Evolutionary conservation across 2,329 filamentous ascomycete genomes (phyloP).

Genomic region (Pseudogymnoascus sp.): DNA sequence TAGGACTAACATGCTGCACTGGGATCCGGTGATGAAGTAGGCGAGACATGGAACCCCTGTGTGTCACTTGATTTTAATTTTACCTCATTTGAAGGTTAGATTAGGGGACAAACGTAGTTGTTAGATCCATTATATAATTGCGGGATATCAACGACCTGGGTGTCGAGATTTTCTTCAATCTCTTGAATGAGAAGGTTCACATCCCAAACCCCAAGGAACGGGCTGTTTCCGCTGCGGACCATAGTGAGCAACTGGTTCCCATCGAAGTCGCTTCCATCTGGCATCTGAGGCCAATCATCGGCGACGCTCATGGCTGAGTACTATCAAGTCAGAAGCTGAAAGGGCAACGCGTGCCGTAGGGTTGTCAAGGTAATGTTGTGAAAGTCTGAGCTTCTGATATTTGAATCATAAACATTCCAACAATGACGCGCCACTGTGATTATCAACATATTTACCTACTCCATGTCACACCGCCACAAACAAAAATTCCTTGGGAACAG

Average conservation of each 20-base stretch:
- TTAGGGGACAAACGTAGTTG: slow-evolving; percentile 21
- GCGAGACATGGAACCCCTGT: slow-evolving; percentile 16
- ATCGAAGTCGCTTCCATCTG: slow-evolving; percentile 7
- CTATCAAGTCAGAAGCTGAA: neutral
- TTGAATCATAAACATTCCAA: neutral
- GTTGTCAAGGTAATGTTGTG: neutral
- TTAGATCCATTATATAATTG: slow-evolving; percentile 20
- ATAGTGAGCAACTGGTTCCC: slow-evolving; percentile 13
- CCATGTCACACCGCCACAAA: neutral
- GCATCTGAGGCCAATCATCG: neutral
- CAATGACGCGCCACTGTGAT: neutral
- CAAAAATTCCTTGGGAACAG: neutral
- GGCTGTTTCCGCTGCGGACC: slow-evolving; percentile 19
- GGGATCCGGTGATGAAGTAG: slow-evolving; percentile 19
- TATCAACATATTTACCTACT: neutral
- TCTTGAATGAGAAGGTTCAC: slow-evolving; percentile 24
- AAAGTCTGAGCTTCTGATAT: neutral
- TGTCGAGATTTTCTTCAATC: slow-evolving; percentile 19
- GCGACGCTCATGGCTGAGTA: neutral
- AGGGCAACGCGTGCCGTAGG: neutral
- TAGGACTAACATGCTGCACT: slow-evolving; percentile 10
- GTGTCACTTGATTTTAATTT: neutral
- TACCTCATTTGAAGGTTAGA: neutral
- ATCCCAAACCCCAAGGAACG: slow-evolving; percentile 21
- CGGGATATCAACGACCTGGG: slow-evolving; percentile 22